These are phyloP conservation scores for Paecilomyces variotii DNA, from an alignment of 2,329 filamentous ascomycete genomes.

Conservation along the genomic window DNA sequence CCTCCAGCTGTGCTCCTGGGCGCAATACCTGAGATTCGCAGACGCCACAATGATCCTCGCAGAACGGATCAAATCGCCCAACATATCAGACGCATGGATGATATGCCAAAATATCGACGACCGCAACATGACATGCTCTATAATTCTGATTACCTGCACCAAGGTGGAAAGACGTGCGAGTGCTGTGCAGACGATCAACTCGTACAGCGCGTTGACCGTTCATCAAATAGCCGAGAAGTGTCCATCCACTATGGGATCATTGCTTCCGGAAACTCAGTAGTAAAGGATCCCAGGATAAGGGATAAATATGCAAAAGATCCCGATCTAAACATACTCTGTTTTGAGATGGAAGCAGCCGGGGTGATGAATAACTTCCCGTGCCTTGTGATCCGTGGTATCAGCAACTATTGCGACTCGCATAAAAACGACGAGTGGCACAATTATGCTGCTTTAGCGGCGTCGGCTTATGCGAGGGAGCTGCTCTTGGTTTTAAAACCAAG, in stretches of 20 bases:
- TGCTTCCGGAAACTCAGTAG: slow-evolving; percentile 13
- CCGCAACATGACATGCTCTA: slow-evolving; percentile 1
- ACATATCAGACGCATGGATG: slow-evolving; percentile 5
- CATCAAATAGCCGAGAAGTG: not conserved
- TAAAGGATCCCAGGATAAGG: slow-evolving; percentile 8
- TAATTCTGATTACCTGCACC: not conserved
- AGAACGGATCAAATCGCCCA: slow-evolving; percentile 2
- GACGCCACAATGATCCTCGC: not conserved
- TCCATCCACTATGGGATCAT: slow-evolving; percentile 13
- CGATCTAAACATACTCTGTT: slow-evolving; percentile 8
- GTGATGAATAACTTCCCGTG: slow-evolving; percentile 12
- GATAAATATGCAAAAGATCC: slow-evolving; percentile 2
- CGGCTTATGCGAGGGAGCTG: slow-evolving; percentile 12
- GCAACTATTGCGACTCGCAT: slow-evolving; percentile 14
- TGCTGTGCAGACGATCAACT: slow-evolving; percentile 1
- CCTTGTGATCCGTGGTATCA: slow-evolving; percentile 15
- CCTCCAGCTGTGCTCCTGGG: slow-evolving; percentile 2
- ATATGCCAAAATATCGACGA: not conserved
- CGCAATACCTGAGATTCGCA: not conserved
- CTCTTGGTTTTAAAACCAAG: not conserved
- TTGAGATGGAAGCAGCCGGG: slow-evolving; percentile 14
- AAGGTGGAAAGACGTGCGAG: slow-evolving; percentile 1
- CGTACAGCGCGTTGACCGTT: not conserved
- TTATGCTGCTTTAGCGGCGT: slow-evolving; percentile 12
- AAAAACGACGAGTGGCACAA: slow-evolving; percentile 14